Percentiles rank a stretch among this genome's conserved stretches.
These are phyloP conservation scores for Gaultheria prostrata DNA, from an alignment of 148 eudicot genomes.

Conservation along the genomic window DNA sequence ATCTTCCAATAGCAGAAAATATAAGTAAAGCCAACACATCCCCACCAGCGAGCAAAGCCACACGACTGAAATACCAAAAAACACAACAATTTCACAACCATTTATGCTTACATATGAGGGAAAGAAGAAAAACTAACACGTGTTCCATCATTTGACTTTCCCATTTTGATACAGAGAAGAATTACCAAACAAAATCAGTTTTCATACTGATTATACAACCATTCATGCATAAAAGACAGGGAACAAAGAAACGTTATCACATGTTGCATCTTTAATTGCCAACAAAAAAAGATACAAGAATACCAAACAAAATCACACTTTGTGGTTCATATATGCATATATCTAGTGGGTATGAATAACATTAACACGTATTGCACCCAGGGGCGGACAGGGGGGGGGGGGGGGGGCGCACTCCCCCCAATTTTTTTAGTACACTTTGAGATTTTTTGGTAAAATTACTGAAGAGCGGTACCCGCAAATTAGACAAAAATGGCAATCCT, in stretches of 20 bases:
- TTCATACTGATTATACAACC: neutral
- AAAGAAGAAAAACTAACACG: constrained; percentile 57
- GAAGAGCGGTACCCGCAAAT: no score
- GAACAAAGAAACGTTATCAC: neutral
- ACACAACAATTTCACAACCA: neutral
- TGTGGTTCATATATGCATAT: neutral
- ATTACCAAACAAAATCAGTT: neutral
- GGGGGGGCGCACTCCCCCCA: no score
- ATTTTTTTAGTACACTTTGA: no score
- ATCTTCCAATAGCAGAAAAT: constrained; percentile 87
- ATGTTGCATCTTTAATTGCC: neutral
- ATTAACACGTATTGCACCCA: neutral
- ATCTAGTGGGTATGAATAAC: neutral
- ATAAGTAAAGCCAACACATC: constrained; percentile 80
- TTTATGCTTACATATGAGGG: neutral
- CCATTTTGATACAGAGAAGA: neutral
- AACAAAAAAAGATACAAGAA: neutral
- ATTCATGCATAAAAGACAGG: neutral
- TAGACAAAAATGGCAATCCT: no score
- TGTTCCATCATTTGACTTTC: constrained; percentile 21
- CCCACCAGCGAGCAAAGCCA: constrained; percentile 85
- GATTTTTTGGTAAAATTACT: no score
- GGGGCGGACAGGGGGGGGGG: no score
- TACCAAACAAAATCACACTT: neutral
- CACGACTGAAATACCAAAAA: constrained; percentile 36